phyloP scores from a whole-genome alignment of 1,284 basidiomycete species.

The Cutaneotrichosporon sp. region DNA sequence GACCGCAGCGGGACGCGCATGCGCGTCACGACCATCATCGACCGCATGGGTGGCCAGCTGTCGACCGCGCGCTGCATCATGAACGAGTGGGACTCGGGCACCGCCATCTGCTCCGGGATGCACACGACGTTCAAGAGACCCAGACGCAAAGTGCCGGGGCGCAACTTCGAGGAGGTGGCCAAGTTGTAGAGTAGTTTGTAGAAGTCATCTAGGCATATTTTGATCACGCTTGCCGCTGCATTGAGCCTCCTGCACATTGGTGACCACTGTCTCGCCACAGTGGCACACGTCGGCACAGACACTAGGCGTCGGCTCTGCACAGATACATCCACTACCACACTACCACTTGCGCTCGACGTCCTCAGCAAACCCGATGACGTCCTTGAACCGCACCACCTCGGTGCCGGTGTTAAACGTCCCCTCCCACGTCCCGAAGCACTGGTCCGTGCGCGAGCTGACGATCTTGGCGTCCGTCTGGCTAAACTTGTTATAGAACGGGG shows the following conservation, averaged over 20 bases:
- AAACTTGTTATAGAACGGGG: constrained; percentile 18
- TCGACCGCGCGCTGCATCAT: constrained; percentile 12
- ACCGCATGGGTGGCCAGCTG: constrained; percentile 16
- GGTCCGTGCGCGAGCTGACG: constrained; percentile 13
- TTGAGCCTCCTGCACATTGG: too few relatives aligned
- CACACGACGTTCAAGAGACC: constrained; percentile 13
- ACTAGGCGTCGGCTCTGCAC: too few relatives aligned
- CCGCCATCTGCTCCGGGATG: constrained; percentile 12
- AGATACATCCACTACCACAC: neutral
- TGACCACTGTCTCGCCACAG: too few relatives aligned
- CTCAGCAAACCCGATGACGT: constrained; percentile 20
- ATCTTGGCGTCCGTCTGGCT: neutral
- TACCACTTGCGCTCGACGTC: constrained; percentile 17
- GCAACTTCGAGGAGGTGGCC: too few relatives aligned
- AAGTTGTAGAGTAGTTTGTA: too few relatives aligned
- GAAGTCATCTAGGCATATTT: too few relatives aligned
- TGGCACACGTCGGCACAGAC: too few relatives aligned
- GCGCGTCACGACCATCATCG: constrained; percentile 7
- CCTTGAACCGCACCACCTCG: constrained; percentile 18
- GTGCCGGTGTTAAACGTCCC: constrained; percentile 19
- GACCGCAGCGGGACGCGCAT: constrained; percentile 8
- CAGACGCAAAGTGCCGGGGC: neutral
- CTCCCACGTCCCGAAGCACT: constrained; percentile 19
- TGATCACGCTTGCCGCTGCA: too few relatives aligned
- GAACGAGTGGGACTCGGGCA: constrained; percentile 8